Evolutionary conservation across 2,329 filamentous ascomycete species (phyloP), one percentile per base, ranked within the genome.

Genomic region (Botrytis aclada): DNA sequence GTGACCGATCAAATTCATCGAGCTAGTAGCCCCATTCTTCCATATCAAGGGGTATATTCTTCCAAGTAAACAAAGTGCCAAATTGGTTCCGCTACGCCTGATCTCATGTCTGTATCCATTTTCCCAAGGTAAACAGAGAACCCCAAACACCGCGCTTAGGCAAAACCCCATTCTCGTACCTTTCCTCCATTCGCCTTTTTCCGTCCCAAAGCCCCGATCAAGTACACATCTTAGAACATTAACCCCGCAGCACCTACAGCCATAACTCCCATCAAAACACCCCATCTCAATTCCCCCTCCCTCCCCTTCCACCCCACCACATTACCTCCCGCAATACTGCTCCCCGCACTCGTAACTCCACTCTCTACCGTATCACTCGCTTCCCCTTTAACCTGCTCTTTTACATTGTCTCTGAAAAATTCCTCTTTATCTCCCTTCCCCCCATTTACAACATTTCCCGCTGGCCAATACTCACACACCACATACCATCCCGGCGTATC

Each of bases 391-490:
- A 69, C 61, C 73, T 77, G 76, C 70, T 72, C 71, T 71, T 63
- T 72, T 4, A 80, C 79, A 71, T 80, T 80, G 64, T 80, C 79
- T 65, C 80, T 80, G 70, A 88, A 85, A 80, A 84, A 80, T n/a
- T 85, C 82, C 51, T 79, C 82, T 73, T 87, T 89, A 75, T 83
- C 79, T 0, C 86, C 88, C 2, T n/a, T 16, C 8, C 32, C 41
- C 32, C 43, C 41, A 60, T 60, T 60, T 12, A 85, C 79, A 0
- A 93, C 83, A 78, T 93, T 93, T 0, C 91, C 91, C 1, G 84
- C 80, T 1, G 91, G 90, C 83, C 84, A 90, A 81, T 93, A 93
- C 82, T 93, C 90, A 77, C 91, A 93, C 37, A 89, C 89, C 0
- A 93, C 83, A 80, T 88, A 92, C 88, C 89, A 92, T 0, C 89